These are phyloP conservation scores for Eucalyptus cladocalyx DNA, from an alignment of 345 rosid species.

Conservation along the genomic window DNA sequence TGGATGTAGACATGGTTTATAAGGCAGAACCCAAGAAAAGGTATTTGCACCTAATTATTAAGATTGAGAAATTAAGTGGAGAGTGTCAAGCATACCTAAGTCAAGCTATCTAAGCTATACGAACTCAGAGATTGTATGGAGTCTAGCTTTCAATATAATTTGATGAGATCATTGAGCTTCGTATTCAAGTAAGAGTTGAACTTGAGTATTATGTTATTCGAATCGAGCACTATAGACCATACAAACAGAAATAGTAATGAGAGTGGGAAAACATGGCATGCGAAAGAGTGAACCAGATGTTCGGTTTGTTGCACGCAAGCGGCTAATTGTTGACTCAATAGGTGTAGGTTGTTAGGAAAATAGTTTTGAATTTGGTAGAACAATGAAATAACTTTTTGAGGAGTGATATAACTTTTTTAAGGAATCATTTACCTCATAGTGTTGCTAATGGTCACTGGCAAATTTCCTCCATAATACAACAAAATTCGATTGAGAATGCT, in stretches of 20 bases:
- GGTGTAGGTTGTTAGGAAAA: no score
- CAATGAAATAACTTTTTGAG: no score
- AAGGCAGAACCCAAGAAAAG: background rate
- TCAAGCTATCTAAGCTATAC: background rate
- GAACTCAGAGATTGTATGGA: background rate
- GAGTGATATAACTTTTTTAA: no score
- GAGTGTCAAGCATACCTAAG: background rate
- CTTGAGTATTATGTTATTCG: background rate
- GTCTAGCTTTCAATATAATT: background rate
- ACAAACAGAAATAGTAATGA: background rate
- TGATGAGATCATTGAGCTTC: background rate
- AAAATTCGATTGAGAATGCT: no score
- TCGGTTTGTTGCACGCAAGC: background rate
- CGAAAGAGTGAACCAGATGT: background rate
- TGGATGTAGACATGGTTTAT: background rate
- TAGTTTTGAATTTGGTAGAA: no score
- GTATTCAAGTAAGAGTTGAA: background rate
- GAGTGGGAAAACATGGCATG: background rate
- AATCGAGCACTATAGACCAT: background rate
- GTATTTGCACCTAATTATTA: background rate
- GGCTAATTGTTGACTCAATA: background rate
- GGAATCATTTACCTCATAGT: no score
- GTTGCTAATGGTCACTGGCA: accelerated
- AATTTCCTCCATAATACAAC: no score
- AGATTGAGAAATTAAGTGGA: background rate